A percentile compares a stretch with the other conserved stretches of the same genome.
These are phyloP conservation scores for Arabidopsis lyrata DNA, from an alignment of 441 rosid genomes.

Conservation along the genomic window DNA sequence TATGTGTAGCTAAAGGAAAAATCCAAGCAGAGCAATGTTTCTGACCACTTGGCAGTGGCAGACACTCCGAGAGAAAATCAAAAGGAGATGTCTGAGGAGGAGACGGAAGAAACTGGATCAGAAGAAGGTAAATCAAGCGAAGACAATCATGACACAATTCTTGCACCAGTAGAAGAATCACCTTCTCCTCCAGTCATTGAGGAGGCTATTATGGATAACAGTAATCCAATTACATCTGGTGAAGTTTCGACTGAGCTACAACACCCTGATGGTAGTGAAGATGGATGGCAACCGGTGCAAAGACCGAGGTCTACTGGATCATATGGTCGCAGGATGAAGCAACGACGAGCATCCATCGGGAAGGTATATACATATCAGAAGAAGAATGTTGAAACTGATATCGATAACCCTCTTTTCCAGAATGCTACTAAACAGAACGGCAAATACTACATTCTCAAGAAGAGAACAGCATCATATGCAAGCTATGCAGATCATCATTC, in stretches of 20 bases:
- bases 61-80: constrained; percentile 50
- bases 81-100: constrained; percentile 70
- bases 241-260: constrained; percentile 56
- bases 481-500: constrained; percentile 66
- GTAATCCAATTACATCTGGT: constrained; percentile 46
- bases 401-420: constrained; percentile 61
- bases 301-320: constrained; percentile 88
- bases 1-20: constrained; percentile 62
- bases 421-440: constrained; percentile 67
- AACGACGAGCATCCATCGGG: constrained; percentile 83
- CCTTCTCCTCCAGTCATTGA: constrained; percentile 53
- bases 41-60: constrained; percentile 40
- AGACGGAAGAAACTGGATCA: constrained; percentile 48
- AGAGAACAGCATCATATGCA: constrained; percentile 73
- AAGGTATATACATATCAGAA: constrained; percentile 79
- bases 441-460: constrained; percentile 74
- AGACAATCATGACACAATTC: constrained; percentile 49
- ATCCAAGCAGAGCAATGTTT: constrained; percentile 47
- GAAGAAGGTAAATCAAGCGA: constrained; percentile 47
- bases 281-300: constrained; percentile 99
- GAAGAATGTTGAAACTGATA: constrained; percentile 66
- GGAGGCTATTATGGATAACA: constrained; percentile 45
- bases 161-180: constrained; percentile 46
- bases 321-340: constrained; percentile 79
- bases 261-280: constrained; percentile 59